These are phyloP conservation scores for Acacia acuminata DNA, from an alignment of 306 rosid genomes.

Conservation along the genomic window DNA sequence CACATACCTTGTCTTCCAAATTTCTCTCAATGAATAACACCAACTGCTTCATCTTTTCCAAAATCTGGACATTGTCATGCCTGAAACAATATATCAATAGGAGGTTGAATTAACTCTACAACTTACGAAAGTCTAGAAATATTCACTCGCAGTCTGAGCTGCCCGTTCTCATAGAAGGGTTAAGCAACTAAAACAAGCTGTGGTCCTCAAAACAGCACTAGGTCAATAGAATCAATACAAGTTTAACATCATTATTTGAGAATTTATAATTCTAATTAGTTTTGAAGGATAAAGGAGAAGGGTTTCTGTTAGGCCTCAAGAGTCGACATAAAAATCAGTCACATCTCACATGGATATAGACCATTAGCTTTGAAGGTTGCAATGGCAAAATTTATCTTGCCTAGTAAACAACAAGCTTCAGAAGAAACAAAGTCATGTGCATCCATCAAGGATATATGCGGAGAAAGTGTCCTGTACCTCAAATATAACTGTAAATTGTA, in stretches of 20 bases:
- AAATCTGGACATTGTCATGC: constrained; percentile 85
- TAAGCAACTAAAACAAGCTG: constrained; percentile 17
- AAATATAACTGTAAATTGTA: constrained; percentile 75
- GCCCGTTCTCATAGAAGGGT: constrained; percentile 18
- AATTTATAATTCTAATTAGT: not conserved
- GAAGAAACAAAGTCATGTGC: constrained; percentile 13
- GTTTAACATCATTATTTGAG: constrained; percentile 9
- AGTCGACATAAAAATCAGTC: not conserved
- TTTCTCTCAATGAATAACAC: constrained; percentile 82
- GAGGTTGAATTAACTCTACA: constrained; percentile 8
- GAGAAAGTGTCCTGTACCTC: constrained; percentile 58
- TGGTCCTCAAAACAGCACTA: constrained; percentile 15
- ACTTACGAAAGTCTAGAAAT: constrained; percentile 24
- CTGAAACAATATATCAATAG: constrained; percentile 51
- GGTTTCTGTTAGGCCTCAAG: not conserved
- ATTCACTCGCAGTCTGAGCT: constrained; percentile 22
- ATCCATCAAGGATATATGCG: constrained; percentile 25
- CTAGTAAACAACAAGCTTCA: constrained; percentile 23
- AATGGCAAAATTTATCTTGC: constrained; percentile 8
- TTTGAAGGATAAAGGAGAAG: not conserved
- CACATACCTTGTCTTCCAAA: constrained; percentile 79
- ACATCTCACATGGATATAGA: not conserved
- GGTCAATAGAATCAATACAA: not conserved
- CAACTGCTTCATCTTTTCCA: constrained; percentile 93
- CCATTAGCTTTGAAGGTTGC: constrained; percentile 4